A percentile compares a stretch with the other conserved stretches of the same genome.
Evolutionary conservation across 441 rosid genomes (phyloP).

Genomic region (Erodium moschatum): DNA sequence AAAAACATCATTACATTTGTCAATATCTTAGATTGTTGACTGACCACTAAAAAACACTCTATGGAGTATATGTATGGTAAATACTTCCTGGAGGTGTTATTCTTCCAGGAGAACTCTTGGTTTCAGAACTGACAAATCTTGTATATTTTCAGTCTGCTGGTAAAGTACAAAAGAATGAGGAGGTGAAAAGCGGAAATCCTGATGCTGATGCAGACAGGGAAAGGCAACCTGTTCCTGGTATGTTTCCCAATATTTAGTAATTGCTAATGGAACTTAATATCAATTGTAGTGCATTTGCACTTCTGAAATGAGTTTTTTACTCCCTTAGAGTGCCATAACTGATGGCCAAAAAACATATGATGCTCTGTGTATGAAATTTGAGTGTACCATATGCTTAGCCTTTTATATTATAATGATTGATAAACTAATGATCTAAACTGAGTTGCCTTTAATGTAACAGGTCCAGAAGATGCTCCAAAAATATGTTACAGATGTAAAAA

Average conservation of each 20-base stretch:
- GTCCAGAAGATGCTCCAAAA: constrained; percentile 57
- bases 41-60: not conserved
- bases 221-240: constrained; percentile 43
- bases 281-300: constrained; percentile 2
- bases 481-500: constrained; percentile 83
- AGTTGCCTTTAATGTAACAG: constrained; percentile 23
- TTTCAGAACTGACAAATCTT: constrained; percentile 19
- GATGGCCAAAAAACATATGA: not conserved
- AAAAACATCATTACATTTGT: not conserved
- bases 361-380: not conserved
- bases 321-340: not conserved
- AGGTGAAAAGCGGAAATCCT: constrained; percentile 30
- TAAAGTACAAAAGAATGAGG: constrained; percentile 45
- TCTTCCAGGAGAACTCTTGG: not conserved
- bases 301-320: constrained; percentile 1
- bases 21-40: not conserved
- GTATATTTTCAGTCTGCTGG: constrained; percentile 67
- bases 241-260: constrained; percentile 14
- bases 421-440: not conserved
- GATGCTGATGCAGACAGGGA: constrained; percentile 19
- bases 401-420: not conserved
- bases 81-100: not conserved
- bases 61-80: not conserved
- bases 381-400: not conserved
- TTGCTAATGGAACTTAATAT: not conserved